Percentiles rank a stretch among this genome's conserved stretches.
These are phyloP conservation scores for Debaryomycetaceae sp. DNA, from an alignment of 1,139 yeast species.

Conservation along the genomic window DNA sequence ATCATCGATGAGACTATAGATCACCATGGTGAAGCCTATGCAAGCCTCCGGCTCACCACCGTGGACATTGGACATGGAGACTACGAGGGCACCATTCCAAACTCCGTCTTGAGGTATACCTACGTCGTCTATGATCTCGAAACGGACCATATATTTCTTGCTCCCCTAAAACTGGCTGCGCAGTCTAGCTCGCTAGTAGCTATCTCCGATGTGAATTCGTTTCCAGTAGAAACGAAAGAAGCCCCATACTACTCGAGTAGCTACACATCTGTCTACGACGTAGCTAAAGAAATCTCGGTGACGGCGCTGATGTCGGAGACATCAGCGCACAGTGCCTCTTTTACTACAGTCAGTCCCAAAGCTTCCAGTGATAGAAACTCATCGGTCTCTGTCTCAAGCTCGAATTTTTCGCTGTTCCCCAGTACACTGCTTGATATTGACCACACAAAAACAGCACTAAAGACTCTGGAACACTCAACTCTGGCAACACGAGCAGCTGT, in stretches of 20 bases:
- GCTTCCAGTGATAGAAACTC: background rate
- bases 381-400: background rate
- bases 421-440: background rate
- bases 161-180: conserved; percentile 8
- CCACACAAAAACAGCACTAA: background rate
- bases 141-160: conserved; percentile 14
- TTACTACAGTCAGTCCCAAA: too few species aligned
- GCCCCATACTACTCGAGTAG: conserved; percentile 12
- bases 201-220: conserved; percentile 3
- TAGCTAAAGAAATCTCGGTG: conserved; percentile 10
- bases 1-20: conserved; percentile 11
- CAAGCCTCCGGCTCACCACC: conserved; percentile 10
- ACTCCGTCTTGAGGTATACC: conserved; percentile 14
- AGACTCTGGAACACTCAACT: background rate
- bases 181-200: conserved; percentile 1
- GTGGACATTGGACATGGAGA: conserved; percentile 13
- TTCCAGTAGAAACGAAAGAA: conserved; percentile 14
- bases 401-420: background rate
- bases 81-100: conserved; percentile 18
- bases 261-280: conserved; percentile 14
- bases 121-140: conserved; percentile 20
- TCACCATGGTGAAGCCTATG: conserved; percentile 12
- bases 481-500: background rate
- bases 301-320: background rate
- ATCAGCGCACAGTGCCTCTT: background rate